Conservation (phyloP, 345 rosid genomes). For the Eucalyptus grandis region DNA sequence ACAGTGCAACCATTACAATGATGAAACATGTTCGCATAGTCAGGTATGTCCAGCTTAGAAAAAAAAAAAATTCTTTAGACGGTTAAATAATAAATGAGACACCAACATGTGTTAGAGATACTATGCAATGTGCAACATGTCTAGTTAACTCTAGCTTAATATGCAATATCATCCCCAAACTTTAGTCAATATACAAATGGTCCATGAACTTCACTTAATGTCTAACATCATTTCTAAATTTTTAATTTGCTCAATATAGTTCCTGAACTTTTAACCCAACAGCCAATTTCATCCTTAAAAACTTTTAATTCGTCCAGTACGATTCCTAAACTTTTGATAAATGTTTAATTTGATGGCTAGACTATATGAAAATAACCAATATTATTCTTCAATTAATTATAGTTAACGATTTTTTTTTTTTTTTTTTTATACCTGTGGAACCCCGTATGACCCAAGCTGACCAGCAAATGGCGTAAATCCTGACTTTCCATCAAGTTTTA, state of each 20-base stretch:
- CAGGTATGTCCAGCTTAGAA: not conserved
- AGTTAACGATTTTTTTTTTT: not conserved
- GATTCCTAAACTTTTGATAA: not conserved
- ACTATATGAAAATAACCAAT: not conserved
- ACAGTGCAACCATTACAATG: not conserved
- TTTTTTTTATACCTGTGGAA: too few species aligned
- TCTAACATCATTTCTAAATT: too few species aligned
- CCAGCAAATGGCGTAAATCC: too few species aligned
- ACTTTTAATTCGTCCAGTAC: rapidly evolving
- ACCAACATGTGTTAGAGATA: not conserved
- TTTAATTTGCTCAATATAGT: not conserved
- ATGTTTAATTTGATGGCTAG: not conserved
- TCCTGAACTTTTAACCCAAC: not conserved
- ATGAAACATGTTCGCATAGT: not conserved
- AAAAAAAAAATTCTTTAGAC: not conserved
- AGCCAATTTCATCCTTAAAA: not conserved
- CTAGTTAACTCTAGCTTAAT: too few species aligned
- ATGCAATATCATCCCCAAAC: too few species aligned
- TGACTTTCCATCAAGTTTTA: not conserved
- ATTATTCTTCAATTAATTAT: not conserved
- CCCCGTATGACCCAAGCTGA: too few species aligned
- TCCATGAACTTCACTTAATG: too few species aligned
- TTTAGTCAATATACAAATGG: too few species aligned
- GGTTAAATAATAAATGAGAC: not conserved
- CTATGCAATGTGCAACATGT: not conserved